Conservation (phyloP, 768 basidiomycete genomes). For the Pleurotus salmoneostramineus region DNA sequence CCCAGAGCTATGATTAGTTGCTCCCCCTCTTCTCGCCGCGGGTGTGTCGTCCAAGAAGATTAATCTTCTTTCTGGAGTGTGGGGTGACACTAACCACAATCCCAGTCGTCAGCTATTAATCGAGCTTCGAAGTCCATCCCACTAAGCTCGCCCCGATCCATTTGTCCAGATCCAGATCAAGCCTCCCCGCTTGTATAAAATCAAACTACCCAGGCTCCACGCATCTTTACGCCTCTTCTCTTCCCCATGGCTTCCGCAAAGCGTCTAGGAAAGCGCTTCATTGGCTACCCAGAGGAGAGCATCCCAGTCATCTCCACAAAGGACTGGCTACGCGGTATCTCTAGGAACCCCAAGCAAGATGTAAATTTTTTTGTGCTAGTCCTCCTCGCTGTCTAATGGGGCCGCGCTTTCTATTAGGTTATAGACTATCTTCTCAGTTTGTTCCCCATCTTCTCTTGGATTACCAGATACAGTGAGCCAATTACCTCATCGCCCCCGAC, state of each 20-base stretch:
- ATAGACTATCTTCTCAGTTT: slow-evolving; percentile 63
- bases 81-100: no score
- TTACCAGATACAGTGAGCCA: slow-evolving; percentile 76
- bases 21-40: no score
- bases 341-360: slow-evolving; percentile 40
- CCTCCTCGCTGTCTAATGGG: neutral
- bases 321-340: slow-evolving; percentile 44
- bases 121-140: neutral
- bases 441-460: slow-evolving; percentile 87
- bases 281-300: slow-evolving; percentile 56
- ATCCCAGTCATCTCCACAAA: slow-evolving; percentile 57
- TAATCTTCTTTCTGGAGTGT: no score
- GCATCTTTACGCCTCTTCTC: neutral
- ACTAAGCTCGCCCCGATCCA: no score
- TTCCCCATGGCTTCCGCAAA: slow-evolving; percentile 28
- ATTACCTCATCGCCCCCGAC: neutral
- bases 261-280: slow-evolving; percentile 49
- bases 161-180: neutral
- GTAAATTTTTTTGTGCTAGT: slow-evolving; percentile 33
- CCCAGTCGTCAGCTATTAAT: neutral
- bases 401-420: slow-evolving; percentile 32
- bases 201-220: neutral
- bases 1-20: no score
- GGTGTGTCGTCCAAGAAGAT: no score
- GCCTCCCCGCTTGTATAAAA: neutral